These are phyloP conservation scores for Aspergillus sp. DNA, from an alignment of 2,329 filamentous ascomycete species.

Conservation along the genomic window DNA sequence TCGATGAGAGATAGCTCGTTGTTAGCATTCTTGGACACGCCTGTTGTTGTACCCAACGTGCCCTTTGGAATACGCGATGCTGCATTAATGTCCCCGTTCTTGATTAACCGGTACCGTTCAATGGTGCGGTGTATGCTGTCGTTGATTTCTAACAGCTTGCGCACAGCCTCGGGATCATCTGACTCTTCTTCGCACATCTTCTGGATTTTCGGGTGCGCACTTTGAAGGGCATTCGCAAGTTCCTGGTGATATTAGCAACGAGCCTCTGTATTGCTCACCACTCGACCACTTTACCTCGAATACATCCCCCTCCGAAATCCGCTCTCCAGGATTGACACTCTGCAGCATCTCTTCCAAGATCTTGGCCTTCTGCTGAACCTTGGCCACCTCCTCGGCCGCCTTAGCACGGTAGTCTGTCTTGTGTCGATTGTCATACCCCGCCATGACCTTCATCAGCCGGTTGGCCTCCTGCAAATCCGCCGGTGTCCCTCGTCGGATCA, in stretches of 20 bases:
- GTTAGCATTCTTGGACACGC: slow-evolving; percentile 56
- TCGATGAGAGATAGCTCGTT: slow-evolving; percentile 91
- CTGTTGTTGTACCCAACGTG: slow-evolving; percentile 60
- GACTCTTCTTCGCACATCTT: slow-evolving; percentile 99
- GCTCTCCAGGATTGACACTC: slow-evolving; percentile 71
- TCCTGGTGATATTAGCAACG: slow-evolving; percentile 47
- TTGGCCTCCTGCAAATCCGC: slow-evolving; percentile 96
- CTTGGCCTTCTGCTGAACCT: slow-evolving; percentile 90
- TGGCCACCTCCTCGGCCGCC: slow-evolving; percentile 87
- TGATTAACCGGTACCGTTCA: slow-evolving; percentile 89
- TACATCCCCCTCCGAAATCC: slow-evolving; percentile 61
- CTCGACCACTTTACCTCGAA: slow-evolving; percentile 46
- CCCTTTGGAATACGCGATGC: slow-evolving; percentile 78
- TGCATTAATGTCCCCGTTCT: slow-evolving; percentile 82
- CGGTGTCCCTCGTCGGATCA: slow-evolving; percentile 84
- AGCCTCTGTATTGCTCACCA: not conserved
- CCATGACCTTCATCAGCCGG: slow-evolving; percentile 98
- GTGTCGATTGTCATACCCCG: slow-evolving; percentile 86
- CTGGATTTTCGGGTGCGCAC: slow-evolving; percentile 95
- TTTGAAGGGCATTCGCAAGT: slow-evolving; percentile 78
- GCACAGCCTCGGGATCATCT: slow-evolving; percentile 90
- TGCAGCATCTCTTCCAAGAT: slow-evolving; percentile 89
- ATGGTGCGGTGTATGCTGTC: slow-evolving; percentile 97
- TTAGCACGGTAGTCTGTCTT: slow-evolving; percentile 98
- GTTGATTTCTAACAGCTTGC: slow-evolving; percentile 92